Evolutionary conservation across 139 green algal species (phyloP).

Genomic region (Closterium sp.): DNA sequence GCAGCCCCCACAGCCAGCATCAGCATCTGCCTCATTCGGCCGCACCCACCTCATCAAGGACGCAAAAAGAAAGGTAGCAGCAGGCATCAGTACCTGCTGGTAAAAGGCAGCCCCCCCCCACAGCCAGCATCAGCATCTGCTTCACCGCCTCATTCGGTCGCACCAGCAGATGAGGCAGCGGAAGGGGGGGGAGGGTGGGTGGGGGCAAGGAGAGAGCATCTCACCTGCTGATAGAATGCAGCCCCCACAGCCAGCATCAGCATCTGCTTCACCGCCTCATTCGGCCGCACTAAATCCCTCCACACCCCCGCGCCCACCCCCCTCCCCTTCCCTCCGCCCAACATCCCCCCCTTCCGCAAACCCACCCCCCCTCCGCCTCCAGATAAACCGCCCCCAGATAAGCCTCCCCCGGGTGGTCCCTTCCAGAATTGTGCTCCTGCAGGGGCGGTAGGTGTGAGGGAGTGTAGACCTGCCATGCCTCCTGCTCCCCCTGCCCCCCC

Average conservation of each 20-base stretch:
- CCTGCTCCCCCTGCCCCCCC: not conserved
- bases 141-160: too few relatives aligned
- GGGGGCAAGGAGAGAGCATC: too few relatives aligned
- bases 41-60: too few relatives aligned
- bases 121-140: too few relatives aligned
- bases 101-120: too few relatives aligned
- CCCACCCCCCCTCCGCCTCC: too few relatives aligned
- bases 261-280: not conserved
- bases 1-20: not conserved
- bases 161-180: too few relatives aligned
- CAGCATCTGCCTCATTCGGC: not conserved
- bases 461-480: not conserved
- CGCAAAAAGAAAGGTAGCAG: too few relatives aligned
- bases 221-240: not conserved
- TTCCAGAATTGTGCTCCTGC: not conserved
- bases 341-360: not conserved
- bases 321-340: not conserved
- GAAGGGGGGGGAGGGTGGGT: too few relatives aligned
- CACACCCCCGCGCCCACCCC: not conserved
- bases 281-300: not conserved
- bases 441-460: not conserved
- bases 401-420: not conserved
- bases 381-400: not conserved
- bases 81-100: too few relatives aligned
- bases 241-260: not conserved